Base-by-base conservation (phyloP, 108 stramenopile species). In the Skeletonema menzelii region DNA sequence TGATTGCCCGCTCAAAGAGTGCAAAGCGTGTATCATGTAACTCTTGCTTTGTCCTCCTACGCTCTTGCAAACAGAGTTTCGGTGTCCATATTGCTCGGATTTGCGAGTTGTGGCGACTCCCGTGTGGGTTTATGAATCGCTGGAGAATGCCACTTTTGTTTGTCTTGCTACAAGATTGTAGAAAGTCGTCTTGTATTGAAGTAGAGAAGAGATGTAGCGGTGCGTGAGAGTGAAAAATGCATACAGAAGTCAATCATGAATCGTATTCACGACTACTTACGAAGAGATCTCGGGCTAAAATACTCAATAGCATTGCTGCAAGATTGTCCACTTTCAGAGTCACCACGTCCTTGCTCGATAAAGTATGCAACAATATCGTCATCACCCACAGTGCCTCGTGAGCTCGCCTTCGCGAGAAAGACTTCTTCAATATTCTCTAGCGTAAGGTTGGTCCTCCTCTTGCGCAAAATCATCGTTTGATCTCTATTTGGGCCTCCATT, bases 31-130 rank as follows among this genome's bases (percentile, higher is more conserved):
- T 55, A 75, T 95, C 94, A 42, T 89, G 77, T 3, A 94, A 80
- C 62, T 86, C 63, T 63, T 86, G 86, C 22, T 84, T 85, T 38
- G 92, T 95, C 58, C 82, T 77, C 27, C 91, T 73, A 4, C 91
- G 77, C 62, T 95, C 94, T 59, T 90, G 63, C n/a, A 95, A 38
- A 58, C 91, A 92, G 37, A 95, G 56, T 55, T 92, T 94, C 12
- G 92, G 94, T 46, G 88, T 88, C 92, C 94, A 95, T 8, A 90
- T 84, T 0, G 90, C 91, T 8, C 94, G 83, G 55, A 94, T 78
- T 34, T 73, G 67, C 14, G 77, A 69, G 53, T 83, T 83, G 63
- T 83, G 61, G 15, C 27, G 59, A 10, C 56, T 47, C 12, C 90
- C 87, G 55, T 92, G 89, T 46, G 92, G 93, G 71, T 89, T 86